Conservation (phyloP, 768 basidiomycete genomes). For the Tricholoma matsutake region DNA sequence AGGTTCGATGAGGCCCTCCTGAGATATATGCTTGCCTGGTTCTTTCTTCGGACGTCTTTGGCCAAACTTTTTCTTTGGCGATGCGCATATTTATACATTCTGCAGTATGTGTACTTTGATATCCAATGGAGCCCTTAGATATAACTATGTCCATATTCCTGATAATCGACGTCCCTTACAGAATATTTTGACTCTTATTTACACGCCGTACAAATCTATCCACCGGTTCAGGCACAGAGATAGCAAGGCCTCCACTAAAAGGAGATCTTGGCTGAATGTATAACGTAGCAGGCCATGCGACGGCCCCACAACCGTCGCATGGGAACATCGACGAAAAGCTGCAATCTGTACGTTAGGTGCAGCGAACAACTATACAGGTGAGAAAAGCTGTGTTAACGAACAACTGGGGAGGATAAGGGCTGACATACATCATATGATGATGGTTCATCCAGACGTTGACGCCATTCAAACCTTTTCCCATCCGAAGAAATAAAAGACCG, state of each 20-base stretch:
- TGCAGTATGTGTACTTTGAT: conserved; percentile 15
- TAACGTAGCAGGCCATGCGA: conserved; percentile 64
- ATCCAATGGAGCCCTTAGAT: conserved; percentile 21
- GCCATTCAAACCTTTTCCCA: conserved; percentile 65
- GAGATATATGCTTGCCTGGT: conserved; percentile 12
- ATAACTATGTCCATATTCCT: conserved; percentile 13
- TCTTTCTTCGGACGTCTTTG: conserved; percentile 12
- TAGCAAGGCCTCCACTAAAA: conserved; percentile 61
- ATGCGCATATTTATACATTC: conserved; percentile 18
- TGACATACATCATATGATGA: conserved; percentile 60
- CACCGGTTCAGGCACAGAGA: conserved; percentile 72
- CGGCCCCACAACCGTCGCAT: conserved; percentile 57
- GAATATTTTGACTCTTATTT: conserved; percentile 15
- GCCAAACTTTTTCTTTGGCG: conserved; percentile 7
- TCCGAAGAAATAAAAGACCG: conserved; percentile 58
- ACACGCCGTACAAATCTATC: conserved; percentile 59
- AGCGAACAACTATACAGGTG: conserved; percentile 40
- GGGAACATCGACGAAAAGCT: conserved; percentile 50
- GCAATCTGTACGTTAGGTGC: conserved; percentile 51
- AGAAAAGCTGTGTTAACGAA: neutral
- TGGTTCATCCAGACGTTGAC: conserved; percentile 44
- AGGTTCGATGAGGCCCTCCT: conserved; percentile 36
- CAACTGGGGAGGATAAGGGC: conserved; percentile 2
- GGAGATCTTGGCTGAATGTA: conserved; percentile 55
- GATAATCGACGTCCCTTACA: conserved; percentile 15